phyloP scores from a whole-genome alignment of 73 alveolate species.

The Tetrahymena thermophila region DNA sequence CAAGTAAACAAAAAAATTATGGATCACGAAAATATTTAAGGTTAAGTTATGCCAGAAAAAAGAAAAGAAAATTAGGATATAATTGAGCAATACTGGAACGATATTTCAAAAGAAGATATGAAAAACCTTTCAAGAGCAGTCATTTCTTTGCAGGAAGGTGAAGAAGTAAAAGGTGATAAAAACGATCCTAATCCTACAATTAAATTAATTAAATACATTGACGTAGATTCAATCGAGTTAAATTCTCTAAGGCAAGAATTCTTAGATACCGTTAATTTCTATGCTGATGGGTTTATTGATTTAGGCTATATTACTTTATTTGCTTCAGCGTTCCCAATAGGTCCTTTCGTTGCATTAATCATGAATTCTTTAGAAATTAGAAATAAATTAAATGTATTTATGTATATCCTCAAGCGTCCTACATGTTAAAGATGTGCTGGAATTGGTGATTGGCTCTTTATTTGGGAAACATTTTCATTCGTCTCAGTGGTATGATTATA shows the following conservation, averaged over 20 bases:
- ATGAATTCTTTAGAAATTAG: slow-evolving; percentile 58
- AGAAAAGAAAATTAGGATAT: background rate
- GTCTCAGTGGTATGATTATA: background rate
- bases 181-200: slow-evolving; percentile 4
- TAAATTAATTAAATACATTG: slow-evolving; percentile 9
- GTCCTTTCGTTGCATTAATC: slow-evolving; percentile 56
- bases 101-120: background rate
- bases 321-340: slow-evolving; percentile 71
- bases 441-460: slow-evolving; percentile 30
- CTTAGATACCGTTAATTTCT: slow-evolving; percentile 42
- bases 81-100: background rate
- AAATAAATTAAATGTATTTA: slow-evolving; percentile 39
- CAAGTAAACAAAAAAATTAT: background rate
- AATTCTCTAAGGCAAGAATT: slow-evolving; percentile 12
- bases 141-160: background rate
- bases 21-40: background rate
- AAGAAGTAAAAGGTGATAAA: slow-evolving; percentile 1
- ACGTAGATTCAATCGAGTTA: slow-evolving; percentile 31
- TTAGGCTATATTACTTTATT: slow-evolving; percentile 69
- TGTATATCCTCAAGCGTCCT: slow-evolving; percentile 42
- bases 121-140: background rate
- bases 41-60: background rate
- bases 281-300: slow-evolving; percentile 58
- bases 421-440: slow-evolving; percentile 45
- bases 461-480: slow-evolving; percentile 18